Evolutionary conservation across 352 stramenopile species (phyloP).

Genomic region (Phytophthora foliorum): DNA sequence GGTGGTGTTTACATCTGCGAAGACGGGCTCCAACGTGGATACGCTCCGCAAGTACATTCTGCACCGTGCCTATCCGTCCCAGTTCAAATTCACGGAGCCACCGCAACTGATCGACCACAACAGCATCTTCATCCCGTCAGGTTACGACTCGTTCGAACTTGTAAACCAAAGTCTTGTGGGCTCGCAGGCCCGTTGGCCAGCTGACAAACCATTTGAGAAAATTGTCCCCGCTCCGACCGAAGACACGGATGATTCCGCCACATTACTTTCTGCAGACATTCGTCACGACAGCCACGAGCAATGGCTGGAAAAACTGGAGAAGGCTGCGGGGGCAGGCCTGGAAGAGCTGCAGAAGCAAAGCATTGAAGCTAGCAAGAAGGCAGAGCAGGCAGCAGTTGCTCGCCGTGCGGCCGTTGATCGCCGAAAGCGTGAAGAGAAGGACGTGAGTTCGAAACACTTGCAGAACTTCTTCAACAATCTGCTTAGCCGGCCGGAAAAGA

Average conservation of each 20-base stretch:
- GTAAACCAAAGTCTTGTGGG: conserved; percentile 83
- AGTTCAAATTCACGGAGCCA: conserved; percentile 75
- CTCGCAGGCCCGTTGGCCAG: conserved; percentile 79
- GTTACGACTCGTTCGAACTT: conserved; percentile 82
- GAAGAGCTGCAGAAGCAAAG: conserved; percentile 89
- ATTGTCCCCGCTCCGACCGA: conserved; percentile 73
- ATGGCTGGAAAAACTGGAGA: conserved; percentile 88
- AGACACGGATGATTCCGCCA: conserved; percentile 40
- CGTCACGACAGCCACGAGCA: conserved; percentile 74
- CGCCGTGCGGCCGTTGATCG: conserved; percentile 77
- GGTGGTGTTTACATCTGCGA: conserved; percentile 86
- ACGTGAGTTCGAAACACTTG: conserved; percentile 88
- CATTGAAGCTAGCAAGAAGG: conserved; percentile 86
- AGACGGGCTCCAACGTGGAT: conserved; percentile 80
- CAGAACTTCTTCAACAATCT: conserved; percentile 92
- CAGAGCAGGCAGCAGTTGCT: conserved; percentile 71
- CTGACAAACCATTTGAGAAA: conserved; percentile 84
- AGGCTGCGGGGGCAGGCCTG: conserved; percentile 75
- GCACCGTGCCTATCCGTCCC: conserved; percentile 69
- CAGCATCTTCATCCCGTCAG: conserved; percentile 78
- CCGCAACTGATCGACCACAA: conserved; percentile 81
- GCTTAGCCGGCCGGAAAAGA: conserved; percentile 85
- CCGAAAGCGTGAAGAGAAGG: conserved; percentile 83
- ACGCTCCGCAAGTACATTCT: conserved; percentile 80
- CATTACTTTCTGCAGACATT: conserved; percentile 53